Conservation (phyloP, 2,329 filamentous ascomycete genomes). For the Lojkania enalia region DNA sequence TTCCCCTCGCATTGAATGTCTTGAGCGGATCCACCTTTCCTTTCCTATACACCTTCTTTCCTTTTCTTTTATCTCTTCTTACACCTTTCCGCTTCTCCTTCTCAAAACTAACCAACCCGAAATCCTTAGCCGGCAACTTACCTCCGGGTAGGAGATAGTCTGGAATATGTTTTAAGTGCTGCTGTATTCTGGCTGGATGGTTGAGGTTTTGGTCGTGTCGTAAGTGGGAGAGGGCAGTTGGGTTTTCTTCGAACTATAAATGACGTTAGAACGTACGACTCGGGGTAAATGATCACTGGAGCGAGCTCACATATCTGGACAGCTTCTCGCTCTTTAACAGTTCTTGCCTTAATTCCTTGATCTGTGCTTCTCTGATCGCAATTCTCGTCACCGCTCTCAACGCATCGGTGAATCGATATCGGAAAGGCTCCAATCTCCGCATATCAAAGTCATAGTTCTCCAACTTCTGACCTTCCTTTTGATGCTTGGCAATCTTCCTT, state of each 20-base stretch:
- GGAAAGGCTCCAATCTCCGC: slow-evolving; percentile 88
- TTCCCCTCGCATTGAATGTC: slow-evolving; percentile 68
- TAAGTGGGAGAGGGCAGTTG: slow-evolving; percentile 81
- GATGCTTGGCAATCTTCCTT: slow-evolving; percentile 75
- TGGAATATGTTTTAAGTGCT: slow-evolving; percentile 90
- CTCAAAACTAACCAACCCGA: slow-evolving; percentile 74
- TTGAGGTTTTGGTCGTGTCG: slow-evolving; percentile 84
- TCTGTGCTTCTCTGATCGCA: slow-evolving; percentile 85
- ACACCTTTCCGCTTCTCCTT: slow-evolving; percentile 48
- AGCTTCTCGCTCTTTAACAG: slow-evolving; percentile 92
- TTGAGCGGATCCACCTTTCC: slow-evolving; percentile 83
- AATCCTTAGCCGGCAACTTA: slow-evolving; percentile 67
- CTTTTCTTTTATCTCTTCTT: slow-evolving; percentile 51
- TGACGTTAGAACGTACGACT: slow-evolving; percentile 16
- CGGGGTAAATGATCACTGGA: slow-evolving; percentile 25
- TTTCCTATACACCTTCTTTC: slow-evolving; percentile 53
- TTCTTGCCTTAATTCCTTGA: slow-evolving; percentile 84
- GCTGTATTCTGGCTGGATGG: slow-evolving; percentile 78
- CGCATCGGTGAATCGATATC: slow-evolving; percentile 86
- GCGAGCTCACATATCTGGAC: slow-evolving; percentile 58
- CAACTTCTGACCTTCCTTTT: slow-evolving; percentile 80
- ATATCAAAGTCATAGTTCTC: slow-evolving; percentile 95
- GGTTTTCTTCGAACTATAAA: slow-evolving; percentile 91
- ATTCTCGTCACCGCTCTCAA: slow-evolving; percentile 87
- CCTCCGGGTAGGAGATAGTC: slow-evolving; percentile 85